Evolutionary conservation across 139 green algal genomes (phyloP), one percentile per base, ranked within the genome.

Genomic region (Closterium sp.): DNA sequence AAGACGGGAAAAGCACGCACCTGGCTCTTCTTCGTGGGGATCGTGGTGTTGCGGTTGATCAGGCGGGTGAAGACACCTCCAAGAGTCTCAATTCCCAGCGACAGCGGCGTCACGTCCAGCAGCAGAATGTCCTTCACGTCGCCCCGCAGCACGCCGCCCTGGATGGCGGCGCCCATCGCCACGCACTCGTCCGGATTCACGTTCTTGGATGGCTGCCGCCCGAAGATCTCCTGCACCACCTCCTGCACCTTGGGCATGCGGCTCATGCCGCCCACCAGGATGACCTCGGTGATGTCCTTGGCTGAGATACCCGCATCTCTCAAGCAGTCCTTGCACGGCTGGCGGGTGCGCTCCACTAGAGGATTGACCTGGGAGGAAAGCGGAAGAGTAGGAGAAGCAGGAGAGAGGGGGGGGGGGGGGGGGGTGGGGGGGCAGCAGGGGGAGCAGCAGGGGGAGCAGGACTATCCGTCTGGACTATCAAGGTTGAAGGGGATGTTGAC

Each of bases 161-260:
- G 98, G 93, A 99, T 99, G 87, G 98, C 98, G 2, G 98, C 98
- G 30, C 98, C 98, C 86, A 98, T 98, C 21, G 98, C 98, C 81
- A 99, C 98, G 43, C 98, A 97, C 96, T 99, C 98, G 93, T 99
- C 98, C 2, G 98, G 98, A 96, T 99, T 99, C 38, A 99, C 98
- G 9, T 96, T 97, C 34, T 95, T 96, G 94, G 43, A 94, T 87
- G 98, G 97, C 33, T 99, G 97, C 91, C 96, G 96, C 84, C 95
- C 94, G 95, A 98, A 99, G 76, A 99, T 96, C n/a, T 96, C 95
- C 87, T 97, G 97, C 76, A 99, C 98, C 84, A 99, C 97, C 88
- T 97, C 96, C 34, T 97, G 95, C 35, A 85, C 97, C 95, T 98
- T 98, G 92, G 98, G 98, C 98, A 99, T 99, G 95, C 98, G 97